Conservation (phyloP, 768 basidiomycete species). For the Pleurotus tuoliensis region DNA sequence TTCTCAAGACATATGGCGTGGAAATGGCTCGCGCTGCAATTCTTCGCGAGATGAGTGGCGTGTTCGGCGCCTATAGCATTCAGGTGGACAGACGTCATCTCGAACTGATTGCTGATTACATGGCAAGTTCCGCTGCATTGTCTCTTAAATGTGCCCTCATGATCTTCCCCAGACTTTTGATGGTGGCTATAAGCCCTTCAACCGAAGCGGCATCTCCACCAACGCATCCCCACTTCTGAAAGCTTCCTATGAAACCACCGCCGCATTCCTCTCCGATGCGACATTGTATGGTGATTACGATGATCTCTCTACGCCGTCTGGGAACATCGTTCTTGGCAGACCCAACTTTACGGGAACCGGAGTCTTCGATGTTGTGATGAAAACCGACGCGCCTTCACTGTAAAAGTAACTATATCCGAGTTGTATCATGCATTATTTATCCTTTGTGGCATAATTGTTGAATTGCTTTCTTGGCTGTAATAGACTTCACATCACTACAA, state of each 20-base stretch:
- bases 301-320: conserved; percentile 84
- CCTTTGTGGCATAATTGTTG: background rate
- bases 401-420: background rate
- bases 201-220: conserved; percentile 88
- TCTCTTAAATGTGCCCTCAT: background rate
- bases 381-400: conserved; percentile 21
- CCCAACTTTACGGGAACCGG: conserved; percentile 93
- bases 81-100: conserved; percentile 92
- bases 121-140: conserved; percentile 57
- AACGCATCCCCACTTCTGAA: conserved; percentile 96
- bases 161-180: conserved; percentile 78
- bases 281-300: conserved; percentile 95
- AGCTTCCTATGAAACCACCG: conserved; percentile 97
- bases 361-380: conserved; percentile 83
- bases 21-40: conserved; percentile 94
- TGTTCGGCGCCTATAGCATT: conserved; percentile 95
- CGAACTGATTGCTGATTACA: conserved; percentile 97
- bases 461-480: conserved; percentile 3
- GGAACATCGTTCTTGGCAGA: conserved; percentile 86
- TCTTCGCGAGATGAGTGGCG: conserved; percentile 83
- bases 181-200: conserved; percentile 97
- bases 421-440: conserved; percentile 2
- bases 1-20: conserved; percentile 90
- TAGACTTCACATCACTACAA: background rate
- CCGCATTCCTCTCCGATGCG: conserved; percentile 89